Evolutionary conservation across 2,329 filamentous ascomycete species (phyloP).

Genomic region (Scedosporium apiospermum): DNA sequence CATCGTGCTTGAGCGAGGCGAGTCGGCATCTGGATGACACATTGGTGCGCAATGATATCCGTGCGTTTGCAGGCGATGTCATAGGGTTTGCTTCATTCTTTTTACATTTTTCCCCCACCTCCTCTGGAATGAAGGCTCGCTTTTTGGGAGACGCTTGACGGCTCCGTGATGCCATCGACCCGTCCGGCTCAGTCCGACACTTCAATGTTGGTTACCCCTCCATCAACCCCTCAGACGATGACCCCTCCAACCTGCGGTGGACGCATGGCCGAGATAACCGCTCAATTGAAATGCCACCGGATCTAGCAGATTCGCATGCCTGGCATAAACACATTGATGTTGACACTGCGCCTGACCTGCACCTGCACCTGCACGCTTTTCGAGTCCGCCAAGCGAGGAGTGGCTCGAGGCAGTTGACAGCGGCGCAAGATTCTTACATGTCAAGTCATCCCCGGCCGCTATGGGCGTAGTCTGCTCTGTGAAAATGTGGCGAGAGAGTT

Average conservation of each 20-base stretch:
- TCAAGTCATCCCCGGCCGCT: too few relatives aligned
- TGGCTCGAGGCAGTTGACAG: not conserved
- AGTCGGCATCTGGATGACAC: not conserved
- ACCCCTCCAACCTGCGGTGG: not conserved
- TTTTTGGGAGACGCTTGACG: not conserved
- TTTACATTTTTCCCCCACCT: not conserved
- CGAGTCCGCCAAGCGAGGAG: not conserved
- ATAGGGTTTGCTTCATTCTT: not conserved
- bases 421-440: not conserved
- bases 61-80: not conserved
- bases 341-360: not conserved
- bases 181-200: not conserved
- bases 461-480: not conserved
- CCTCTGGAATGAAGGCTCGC: not conserved
- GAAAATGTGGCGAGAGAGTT: not conserved
- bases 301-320: not conserved
- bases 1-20: not conserved
- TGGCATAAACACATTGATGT: not conserved
- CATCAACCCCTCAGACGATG: not conserved
- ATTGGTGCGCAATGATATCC: not conserved
- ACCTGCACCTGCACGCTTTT: not conserved
- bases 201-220: not conserved
- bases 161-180: not conserved
- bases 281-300: not conserved
- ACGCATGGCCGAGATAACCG: not conserved